phyloP scores from a whole-genome alignment of 768 basidiomycete species.

The Rhizopogon vesiculosus region DNA sequence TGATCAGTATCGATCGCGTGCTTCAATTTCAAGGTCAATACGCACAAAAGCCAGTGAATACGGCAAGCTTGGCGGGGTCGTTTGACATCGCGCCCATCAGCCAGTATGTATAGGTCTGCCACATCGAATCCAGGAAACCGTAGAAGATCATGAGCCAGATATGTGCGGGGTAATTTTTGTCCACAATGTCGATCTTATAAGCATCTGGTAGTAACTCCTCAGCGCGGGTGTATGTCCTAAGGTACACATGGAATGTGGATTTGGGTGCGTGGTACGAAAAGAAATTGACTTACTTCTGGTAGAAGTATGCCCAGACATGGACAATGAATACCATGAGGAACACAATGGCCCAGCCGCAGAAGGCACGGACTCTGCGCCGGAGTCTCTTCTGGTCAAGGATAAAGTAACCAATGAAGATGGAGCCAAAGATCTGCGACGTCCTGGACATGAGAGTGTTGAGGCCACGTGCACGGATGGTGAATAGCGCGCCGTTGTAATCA shows the following conservation, averaged over 20 bases:
- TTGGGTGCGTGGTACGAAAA: background rate
- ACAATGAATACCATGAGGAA: conserved; percentile 62
- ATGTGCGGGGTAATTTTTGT: conserved; percentile 48
- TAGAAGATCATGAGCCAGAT: conserved; percentile 67
- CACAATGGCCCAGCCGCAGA: conserved; percentile 63
- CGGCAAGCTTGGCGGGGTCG: conserved; percentile 71
- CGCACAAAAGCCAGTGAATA: conserved; percentile 81
- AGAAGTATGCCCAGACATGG: conserved; percentile 76
- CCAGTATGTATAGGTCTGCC: conserved; percentile 92
- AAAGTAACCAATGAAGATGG: conserved; percentile 59
- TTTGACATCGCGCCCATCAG: conserved; percentile 87
- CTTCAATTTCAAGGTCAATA: conserved; percentile 9
- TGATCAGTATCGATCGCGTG: background rate
- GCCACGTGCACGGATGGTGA: conserved; percentile 76
- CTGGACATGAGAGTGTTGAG: conserved; percentile 81
- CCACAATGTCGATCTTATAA: conserved; percentile 54
- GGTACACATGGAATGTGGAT: background rate
- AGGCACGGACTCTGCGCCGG: conserved; percentile 64
- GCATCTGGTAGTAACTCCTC: conserved; percentile 29
- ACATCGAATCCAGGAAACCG: conserved; percentile 79
- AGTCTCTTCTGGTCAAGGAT: conserved; percentile 58
- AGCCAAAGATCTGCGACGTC: conserved; percentile 73
- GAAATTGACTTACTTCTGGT: conserved; percentile 52
- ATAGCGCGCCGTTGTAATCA: conserved; percentile 71
- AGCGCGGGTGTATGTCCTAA: conserved; percentile 53